Evolutionary conservation across 1,284 basidiomycete genomes (phyloP), one percentile per base, ranked within the genome.

Genomic region (Cryptococcus sp.): DNA sequence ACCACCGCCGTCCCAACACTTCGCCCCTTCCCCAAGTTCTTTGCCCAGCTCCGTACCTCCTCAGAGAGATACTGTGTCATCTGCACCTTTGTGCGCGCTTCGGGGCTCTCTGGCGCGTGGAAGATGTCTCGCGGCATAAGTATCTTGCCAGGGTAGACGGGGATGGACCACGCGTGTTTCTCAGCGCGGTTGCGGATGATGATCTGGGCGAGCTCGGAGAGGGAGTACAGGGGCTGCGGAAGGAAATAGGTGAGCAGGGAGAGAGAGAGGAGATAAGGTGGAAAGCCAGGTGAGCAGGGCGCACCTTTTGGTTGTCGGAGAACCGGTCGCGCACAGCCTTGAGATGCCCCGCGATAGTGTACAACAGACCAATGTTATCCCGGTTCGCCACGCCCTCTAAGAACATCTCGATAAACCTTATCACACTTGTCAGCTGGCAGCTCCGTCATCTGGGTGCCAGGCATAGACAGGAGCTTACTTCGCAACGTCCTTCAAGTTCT

Each of bases 381-480:
- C 82, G 71, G 6, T 82, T 84, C 11, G 83, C 85, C 13, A 98
- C 78, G 49, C 85, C 80, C 50, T 90, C 86, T 9, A 97, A 80
- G 74, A 91, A 98, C 67, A 96, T 88, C 23, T 89, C 85, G 60
- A 98, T 82, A 74, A 97, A 96, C 76, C 90, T 91, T 56, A 1
- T 16, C 16, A 50, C 20, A 2, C 9, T 15, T 21, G 20, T 24
- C 60, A 49, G 20, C 59, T 43, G 53, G 50, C 39, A 59, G 39
- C 59, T 20, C 45, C 38, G 21, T 18, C 39, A 44, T 24, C 8
- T 48, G 5, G n/a, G 18, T 18, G 33, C 21, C 46, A 24, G 18
- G 24, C 3, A 20, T 8, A 46, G 12, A 15, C 20, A 18, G 50
- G 37, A 11, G 69, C 82, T 51, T 69, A 88, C 86, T 86, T 88